Conservation (phyloP, 768 basidiomycete genomes). For the Rossbeevera mucosa region DNA sequence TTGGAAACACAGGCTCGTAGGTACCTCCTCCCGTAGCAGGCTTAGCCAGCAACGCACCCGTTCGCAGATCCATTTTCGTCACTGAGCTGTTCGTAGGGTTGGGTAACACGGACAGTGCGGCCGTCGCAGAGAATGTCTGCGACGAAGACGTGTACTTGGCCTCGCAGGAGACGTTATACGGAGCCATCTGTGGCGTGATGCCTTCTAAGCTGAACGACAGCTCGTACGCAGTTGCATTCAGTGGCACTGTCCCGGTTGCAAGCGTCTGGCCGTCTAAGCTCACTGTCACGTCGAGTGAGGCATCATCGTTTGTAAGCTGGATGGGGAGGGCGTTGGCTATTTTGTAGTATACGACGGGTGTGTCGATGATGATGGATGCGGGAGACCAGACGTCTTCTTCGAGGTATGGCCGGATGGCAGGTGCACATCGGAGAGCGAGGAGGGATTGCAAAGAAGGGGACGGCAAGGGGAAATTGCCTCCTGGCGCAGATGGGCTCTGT, state of each 20-base stretch:
- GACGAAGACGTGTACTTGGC: conserved; percentile 29
- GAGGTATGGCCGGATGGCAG: conserved; percentile 57
- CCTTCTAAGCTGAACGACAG: conserved; percentile 46
- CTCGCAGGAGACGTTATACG: conserved; percentile 29
- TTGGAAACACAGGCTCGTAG: conserved; percentile 49
- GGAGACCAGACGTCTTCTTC: conserved; percentile 45
- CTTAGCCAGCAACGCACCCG: conserved; percentile 50
- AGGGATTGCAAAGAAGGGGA: conserved; percentile 37
- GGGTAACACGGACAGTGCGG: conserved; percentile 47
- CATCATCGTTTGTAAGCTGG: conserved; percentile 20
- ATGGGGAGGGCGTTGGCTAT: conserved; percentile 47
- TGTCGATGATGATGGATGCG: conserved; percentile 48
- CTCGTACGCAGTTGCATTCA: conserved; percentile 48
- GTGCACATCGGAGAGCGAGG: conserved; percentile 54
- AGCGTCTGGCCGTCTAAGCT: conserved; percentile 43
- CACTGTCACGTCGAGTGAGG: conserved; percentile 39
- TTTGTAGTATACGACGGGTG: conserved; percentile 44
- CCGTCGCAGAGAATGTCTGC: conserved; percentile 43
- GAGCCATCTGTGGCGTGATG: conserved; percentile 38
- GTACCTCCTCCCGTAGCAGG: conserved; percentile 48
- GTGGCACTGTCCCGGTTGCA: conserved; percentile 40
- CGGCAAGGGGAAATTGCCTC: conserved; percentile 45
- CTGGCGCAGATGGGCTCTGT: conserved; percentile 41
- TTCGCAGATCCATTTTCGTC: conserved; percentile 61
- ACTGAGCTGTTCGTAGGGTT: conserved; percentile 48